Percentiles rank a stretch among this genome's conserved stretches.
These are phyloP conservation scores for Talaromyces sp. DNA, from an alignment of 2,329 filamentous ascomycete genomes.

Conservation along the genomic window DNA sequence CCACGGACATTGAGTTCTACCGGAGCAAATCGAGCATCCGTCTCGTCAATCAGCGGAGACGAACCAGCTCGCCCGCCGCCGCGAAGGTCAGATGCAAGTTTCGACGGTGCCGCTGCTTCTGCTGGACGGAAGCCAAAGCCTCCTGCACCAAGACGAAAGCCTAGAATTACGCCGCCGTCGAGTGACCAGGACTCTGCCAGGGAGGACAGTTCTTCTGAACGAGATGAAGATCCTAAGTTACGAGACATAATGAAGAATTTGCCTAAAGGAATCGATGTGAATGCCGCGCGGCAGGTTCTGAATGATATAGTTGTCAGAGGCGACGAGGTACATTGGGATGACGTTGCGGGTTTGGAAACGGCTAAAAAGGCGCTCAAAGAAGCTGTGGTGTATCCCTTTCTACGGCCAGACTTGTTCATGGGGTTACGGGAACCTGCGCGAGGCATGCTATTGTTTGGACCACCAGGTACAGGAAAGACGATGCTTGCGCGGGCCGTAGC, in stretches of 20 bases:
- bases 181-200: conserved; percentile 37
- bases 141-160: conserved; percentile 29
- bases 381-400: conserved; percentile 93
- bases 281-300: conserved; percentile 83
- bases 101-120: conserved; percentile 10
- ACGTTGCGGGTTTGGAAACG: conserved; percentile 84
- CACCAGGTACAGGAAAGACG: conserved; percentile 96
- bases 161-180: conserved; percentile 46
- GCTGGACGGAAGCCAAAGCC: conserved; percentile 27
- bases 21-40: conserved; percentile 12
- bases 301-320: conserved; percentile 95
- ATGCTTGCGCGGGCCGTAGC: conserved; percentile 95
- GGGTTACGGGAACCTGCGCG: conserved; percentile 88
- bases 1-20: conserved; percentile 11
- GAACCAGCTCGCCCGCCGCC: conserved; percentile 26
- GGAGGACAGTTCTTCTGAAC: conserved; percentile 50
- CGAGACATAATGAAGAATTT: conserved; percentile 69
- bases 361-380: conserved; percentile 92
- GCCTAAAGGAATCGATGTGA: conserved; percentile 75
- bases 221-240: conserved; percentile 58
- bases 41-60: conserved; percentile 35
- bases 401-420: conserved; percentile 93
- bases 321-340: conserved; percentile 91
- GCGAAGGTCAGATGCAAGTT: conserved; percentile 18
- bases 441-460: conserved; percentile 94